Base-by-base conservation (phyloP, 139 green algal genomes). In the Astrephomene gubernaculifera region DNA sequence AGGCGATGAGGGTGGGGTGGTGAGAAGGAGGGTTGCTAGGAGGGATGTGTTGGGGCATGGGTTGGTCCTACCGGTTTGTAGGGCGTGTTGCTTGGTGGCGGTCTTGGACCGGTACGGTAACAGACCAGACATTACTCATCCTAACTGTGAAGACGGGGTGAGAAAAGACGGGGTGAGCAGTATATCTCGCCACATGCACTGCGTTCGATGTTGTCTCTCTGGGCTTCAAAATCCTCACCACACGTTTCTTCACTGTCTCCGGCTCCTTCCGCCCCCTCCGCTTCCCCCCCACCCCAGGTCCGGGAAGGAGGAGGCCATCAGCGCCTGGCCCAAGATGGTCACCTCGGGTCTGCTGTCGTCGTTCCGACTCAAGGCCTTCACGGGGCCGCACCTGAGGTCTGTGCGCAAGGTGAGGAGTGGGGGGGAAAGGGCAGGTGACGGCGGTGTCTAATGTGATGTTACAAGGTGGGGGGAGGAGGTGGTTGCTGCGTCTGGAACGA, bases 291-390 rank as follows among this genome's bases (percentile, higher is more conserved):
- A 4, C 0, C 29, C 1, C 74, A 82, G 74, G 54, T 82, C 36
- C 38, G 60, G 27, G 39, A 82, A 82, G 74, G 74, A 82, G 54
- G 74, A 71, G 74, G 54, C 53, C 29, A 71, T 82, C 29, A 38
- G 54, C 22, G 25, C 35, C 2, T 71, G 36, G 54, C 74, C 74
- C 38, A 39, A 57, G 7, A 43, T 52, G 74, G 54, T 82, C 38
- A 60, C 33, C 54, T 57, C 36, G 24, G 74, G 74, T 31, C 54
- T 82, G 38, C 54, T 33, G 53, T 24, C 54, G 22, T 65, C 74
- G 19, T 57, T 82, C 29, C 74, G 74, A 22, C 74, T 82, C 57
- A 71, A 71, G 54, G 74, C 39, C 38, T 54, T 71, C 54, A 82
- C 74, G 4, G 54, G 57, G 54, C 54, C 54, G 25, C 74, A 82